phyloP scores from a whole-genome alignment of 2,329 filamentous ascomycete species.

The Penicillium crustosum region DNA sequence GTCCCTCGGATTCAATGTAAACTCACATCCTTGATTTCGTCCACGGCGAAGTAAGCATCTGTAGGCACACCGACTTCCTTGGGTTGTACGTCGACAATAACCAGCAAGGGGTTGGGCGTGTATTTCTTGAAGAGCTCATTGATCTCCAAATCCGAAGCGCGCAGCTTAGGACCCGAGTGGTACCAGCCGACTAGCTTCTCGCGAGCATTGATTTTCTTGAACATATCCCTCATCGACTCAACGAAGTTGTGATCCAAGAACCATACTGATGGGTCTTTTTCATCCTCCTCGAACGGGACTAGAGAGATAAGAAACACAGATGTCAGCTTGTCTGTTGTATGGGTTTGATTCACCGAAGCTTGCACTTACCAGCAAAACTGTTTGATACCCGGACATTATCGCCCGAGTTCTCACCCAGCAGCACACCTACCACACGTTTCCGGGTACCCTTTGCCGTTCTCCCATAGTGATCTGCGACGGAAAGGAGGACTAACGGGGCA shows the following conservation, averaged over 20 bases:
- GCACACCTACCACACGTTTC: slow-evolving; percentile 86
- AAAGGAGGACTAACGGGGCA: slow-evolving; percentile 95
- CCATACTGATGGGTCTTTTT: slow-evolving; percentile 98
- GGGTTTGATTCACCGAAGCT: slow-evolving; percentile 6
- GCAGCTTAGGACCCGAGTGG: slow-evolving; percentile 94
- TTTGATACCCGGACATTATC: slow-evolving; percentile 97
- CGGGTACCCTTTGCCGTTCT: slow-evolving; percentile 86
- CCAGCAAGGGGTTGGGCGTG: slow-evolving; percentile 90
- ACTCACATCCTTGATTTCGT: slow-evolving; percentile 98
- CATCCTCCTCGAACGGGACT: slow-evolving; percentile 99
- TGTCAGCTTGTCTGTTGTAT: slow-evolving; percentile 21
- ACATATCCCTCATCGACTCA: slow-evolving; percentile 99
- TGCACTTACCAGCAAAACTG: slow-evolving; percentile 84
- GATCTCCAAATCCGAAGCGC: slow-evolving; percentile 96
- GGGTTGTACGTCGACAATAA: slow-evolving; percentile 97
- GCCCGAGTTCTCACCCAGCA: slow-evolving; percentile 93
- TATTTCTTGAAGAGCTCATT: slow-evolving; percentile 99
- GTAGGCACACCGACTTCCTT: slow-evolving; percentile 97
- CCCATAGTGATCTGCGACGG: slow-evolving; percentile 97
- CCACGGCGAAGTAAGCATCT: slow-evolving; percentile 97
- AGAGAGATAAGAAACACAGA: slow-evolving; percentile 14
- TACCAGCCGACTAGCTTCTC: slow-evolving; percentile 99
- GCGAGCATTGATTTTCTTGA: slow-evolving; percentile 98
- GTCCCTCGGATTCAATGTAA: background rate
- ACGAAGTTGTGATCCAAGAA: slow-evolving; percentile 99